phyloP scores from a whole-genome alignment of 768 basidiomycete genomes.

The Suillus plorans region DNA sequence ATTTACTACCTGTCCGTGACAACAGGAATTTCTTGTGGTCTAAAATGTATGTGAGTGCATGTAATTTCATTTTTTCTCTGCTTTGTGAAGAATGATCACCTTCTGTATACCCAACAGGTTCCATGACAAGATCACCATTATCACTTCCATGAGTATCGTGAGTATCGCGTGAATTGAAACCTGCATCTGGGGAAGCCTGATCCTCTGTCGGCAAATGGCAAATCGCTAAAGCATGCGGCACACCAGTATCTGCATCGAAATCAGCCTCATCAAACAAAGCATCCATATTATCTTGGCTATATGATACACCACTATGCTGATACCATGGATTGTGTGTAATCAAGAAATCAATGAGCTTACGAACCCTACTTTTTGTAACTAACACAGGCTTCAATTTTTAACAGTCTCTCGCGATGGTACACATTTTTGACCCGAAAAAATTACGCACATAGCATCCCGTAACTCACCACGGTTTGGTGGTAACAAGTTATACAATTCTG shows the following conservation, averaged over 20 bases:
- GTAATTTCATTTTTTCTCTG: constrained; percentile 3
- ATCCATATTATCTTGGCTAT: too few species aligned
- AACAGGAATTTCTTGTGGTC: not conserved
- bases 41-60: not conserved
- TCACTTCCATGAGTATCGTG: too few species aligned
- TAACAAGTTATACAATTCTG: not conserved
- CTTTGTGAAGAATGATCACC: constrained; percentile 2
- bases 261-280: not conserved
- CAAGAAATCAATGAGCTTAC: too few species aligned
- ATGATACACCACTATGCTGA: too few species aligned
- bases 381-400: not conserved
- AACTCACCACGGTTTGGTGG: not conserved
- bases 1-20: not conserved
- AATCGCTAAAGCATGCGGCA: not conserved
- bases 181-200: too few species aligned
- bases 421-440: not conserved
- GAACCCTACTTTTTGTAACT: too few species aligned
- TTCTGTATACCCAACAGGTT: not conserved
- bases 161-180: too few species aligned
- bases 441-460: not conserved
- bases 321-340: not conserved
- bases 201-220: not conserved
- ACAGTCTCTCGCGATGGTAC: not conserved
- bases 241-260: not conserved
- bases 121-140: not conserved